phyloP scores from a whole-genome alignment of 345 rosid species.

The Moringa oleifera region DNA sequence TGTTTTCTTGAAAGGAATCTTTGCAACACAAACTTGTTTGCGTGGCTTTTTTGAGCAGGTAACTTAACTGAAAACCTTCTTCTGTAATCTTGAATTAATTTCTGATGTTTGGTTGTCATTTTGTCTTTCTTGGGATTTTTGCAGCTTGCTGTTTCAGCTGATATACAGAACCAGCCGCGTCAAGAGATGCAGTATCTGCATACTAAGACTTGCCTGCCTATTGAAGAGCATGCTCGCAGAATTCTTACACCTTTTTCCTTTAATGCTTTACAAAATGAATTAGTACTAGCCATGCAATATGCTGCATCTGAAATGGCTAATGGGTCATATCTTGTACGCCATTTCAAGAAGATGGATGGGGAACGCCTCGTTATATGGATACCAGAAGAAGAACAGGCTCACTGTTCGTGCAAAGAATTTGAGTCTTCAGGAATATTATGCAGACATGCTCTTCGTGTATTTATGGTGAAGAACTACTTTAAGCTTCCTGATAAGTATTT shows the following conservation, averaged over 20 bases:
- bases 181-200: conserved; percentile 21
- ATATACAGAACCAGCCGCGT: conserved; percentile 22
- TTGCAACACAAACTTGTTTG: conserved; percentile 24
- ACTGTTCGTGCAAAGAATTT: conserved; percentile 38
- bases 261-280: conserved; percentile 27
- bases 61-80: conserved; percentile 9
- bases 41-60: conserved; percentile 36
- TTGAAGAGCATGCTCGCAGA: conserved; percentile 28
- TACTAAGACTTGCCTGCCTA: conserved; percentile 24
- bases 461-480: conserved; percentile 29
- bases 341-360: conserved; percentile 31
- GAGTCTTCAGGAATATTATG: conserved; percentile 33
- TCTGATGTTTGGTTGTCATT: conserved; percentile 2
- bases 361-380: conserved; percentile 28
- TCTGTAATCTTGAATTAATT: neutral
- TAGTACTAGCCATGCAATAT: conserved; percentile 26
- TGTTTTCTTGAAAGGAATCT: conserved; percentile 28
- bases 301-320: conserved; percentile 28
- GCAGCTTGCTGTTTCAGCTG: conserved; percentile 23
- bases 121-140: conserved; percentile 3
- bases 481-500: conserved; percentile 31
- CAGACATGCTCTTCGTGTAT: conserved; percentile 30
- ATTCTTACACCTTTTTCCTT: conserved; percentile 29
- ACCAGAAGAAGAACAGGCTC: conserved; percentile 32
- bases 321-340: conserved; percentile 32